phyloP scores from a whole-genome alignment of 176 grass and related monocot genomes.

The Tillandsia leiboldiana region DNA sequence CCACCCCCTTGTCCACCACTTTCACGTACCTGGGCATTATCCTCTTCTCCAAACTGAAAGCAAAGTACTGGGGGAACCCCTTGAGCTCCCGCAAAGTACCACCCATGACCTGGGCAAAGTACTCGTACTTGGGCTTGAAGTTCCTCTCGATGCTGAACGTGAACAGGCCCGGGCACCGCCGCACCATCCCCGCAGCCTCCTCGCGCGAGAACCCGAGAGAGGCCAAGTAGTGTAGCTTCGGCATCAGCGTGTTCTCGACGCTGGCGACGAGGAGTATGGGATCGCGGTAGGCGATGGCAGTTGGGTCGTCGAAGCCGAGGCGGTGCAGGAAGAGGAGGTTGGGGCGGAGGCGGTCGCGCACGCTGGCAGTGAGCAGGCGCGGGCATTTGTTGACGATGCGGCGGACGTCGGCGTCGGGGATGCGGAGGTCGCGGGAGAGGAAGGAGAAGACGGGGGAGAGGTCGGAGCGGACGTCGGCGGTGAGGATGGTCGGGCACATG shows the following conservation, averaged over 20 bases:
- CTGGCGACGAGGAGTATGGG: conserved; percentile 61
- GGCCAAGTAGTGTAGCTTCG: conserved; percentile 42
- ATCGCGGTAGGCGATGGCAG: conserved; percentile 36
- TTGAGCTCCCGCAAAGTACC: conserved; percentile 59
- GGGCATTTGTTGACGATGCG: conserved; percentile 51
- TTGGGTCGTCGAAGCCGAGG: conserved; percentile 40
- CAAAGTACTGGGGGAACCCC: conserved; percentile 75
- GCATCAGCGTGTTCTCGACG: conserved; percentile 54
- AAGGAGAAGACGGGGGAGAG: conserved; percentile 59
- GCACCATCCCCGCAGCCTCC: conserved; percentile 41
- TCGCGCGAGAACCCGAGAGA: conserved; percentile 31
- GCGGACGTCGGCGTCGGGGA: conserved; percentile 28
- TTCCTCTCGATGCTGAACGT: conserved; percentile 62
- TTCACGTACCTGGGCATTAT: conserved; percentile 53
- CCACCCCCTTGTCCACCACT: conserved; percentile 30
- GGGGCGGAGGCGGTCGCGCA: conserved; percentile 61
- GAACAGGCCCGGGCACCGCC: conserved; percentile 44
- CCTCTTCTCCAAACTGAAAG: conserved; percentile 60
- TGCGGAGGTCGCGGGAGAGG: conserved; percentile 46
- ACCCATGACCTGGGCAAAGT: conserved; percentile 36
- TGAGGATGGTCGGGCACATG: conserved; percentile 51
- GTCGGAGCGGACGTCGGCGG: conserved; percentile 31
- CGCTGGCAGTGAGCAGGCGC: conserved; percentile 41
- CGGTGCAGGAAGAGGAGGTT: conserved; percentile 54
- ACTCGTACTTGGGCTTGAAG: conserved; percentile 61